Evolutionary conservation across 176 grass and related monocot species (phyloP).

Genomic region (Oryza coarctata): DNA sequence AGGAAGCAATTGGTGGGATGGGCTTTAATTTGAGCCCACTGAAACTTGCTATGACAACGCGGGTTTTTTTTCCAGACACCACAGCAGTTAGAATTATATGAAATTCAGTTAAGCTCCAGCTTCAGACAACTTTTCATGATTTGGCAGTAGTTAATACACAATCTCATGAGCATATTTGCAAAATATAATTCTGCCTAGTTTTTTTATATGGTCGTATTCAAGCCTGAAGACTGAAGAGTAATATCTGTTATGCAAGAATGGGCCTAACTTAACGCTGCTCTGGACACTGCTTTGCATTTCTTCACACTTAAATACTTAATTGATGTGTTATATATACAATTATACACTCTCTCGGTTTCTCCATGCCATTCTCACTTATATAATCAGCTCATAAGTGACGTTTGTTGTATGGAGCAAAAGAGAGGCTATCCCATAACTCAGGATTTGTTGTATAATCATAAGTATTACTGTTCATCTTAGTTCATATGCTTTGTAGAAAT

Average conservation of each 20-base stretch:
- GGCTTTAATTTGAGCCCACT: slow-evolving; percentile 8
- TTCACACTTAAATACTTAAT: neutral
- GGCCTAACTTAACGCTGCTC: neutral
- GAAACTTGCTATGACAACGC: neutral
- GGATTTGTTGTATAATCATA: neutral
- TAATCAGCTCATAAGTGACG: neutral
- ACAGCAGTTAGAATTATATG: slow-evolving; percentile 8
- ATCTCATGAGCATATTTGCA: neutral
- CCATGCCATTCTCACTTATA: neutral
- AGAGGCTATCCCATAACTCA: neutral
- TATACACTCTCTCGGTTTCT: neutral
- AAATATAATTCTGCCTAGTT: neutral
- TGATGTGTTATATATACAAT: neutral
- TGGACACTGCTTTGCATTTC: neutral
- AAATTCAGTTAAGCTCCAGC: slow-evolving; percentile 7
- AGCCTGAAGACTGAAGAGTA: neutral
- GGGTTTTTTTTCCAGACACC: too few species aligned
- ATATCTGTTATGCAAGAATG: neutral
- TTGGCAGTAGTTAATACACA: neutral
- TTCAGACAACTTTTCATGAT: neutral
- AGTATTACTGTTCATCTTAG: neutral
- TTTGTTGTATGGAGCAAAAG: neutral
- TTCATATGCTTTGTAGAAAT: neutral
- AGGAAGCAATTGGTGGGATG: neutral
- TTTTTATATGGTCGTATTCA: neutral